phyloP scores from a whole-genome alignment of 331 rosid genomes.

The Prunus yedoensis region DNA sequence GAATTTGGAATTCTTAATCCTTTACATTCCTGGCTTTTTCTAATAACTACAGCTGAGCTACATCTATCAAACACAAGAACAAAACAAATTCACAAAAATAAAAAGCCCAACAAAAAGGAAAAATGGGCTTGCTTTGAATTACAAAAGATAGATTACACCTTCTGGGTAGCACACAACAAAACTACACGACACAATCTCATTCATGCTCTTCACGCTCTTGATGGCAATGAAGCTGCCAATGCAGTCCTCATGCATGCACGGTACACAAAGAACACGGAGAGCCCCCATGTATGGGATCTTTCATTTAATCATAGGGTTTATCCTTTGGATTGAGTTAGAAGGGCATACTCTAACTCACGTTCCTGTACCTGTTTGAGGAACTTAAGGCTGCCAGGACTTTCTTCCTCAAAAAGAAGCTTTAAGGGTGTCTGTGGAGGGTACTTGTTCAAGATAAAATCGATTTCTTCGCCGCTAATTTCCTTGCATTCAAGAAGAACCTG shows the following conservation, averaged over 20 bases:
- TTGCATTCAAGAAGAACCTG: slow-evolving; percentile 80
- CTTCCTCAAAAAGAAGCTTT: slow-evolving; percentile 62
- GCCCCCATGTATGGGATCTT: not conserved
- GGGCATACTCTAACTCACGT: slow-evolving; percentile 46
- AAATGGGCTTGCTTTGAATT: not conserved
- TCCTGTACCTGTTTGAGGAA: slow-evolving; percentile 38
- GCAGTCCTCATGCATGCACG: not conserved
- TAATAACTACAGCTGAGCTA: not conserved
- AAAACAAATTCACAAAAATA: not conserved
- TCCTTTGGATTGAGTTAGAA: slow-evolving; percentile 42
- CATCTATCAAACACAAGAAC: not conserved
- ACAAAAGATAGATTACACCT: not conserved
- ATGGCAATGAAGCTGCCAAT: not conserved
- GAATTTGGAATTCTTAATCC: not conserved
- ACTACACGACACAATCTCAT: slow-evolving; percentile 5
- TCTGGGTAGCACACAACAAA: not conserved
- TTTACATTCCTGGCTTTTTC: not conserved
- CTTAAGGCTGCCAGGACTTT: slow-evolving; percentile 65
- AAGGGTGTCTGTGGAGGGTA: slow-evolving; percentile 88
- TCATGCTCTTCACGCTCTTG: not conserved
- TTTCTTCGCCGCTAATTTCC: slow-evolving; percentile 80
- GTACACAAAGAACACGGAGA: not conserved
- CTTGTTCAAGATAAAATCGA: slow-evolving; percentile 64
- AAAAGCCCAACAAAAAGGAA: not conserved
- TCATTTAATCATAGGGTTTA: slow-evolving; percentile 37